A percentile compares a stretch with the other conserved stretches of the same genome.
These are phyloP conservation scores for Sporothrix inflata DNA, from an alignment of 2,329 filamentous ascomycete genomes.

Conservation along the genomic window DNA sequence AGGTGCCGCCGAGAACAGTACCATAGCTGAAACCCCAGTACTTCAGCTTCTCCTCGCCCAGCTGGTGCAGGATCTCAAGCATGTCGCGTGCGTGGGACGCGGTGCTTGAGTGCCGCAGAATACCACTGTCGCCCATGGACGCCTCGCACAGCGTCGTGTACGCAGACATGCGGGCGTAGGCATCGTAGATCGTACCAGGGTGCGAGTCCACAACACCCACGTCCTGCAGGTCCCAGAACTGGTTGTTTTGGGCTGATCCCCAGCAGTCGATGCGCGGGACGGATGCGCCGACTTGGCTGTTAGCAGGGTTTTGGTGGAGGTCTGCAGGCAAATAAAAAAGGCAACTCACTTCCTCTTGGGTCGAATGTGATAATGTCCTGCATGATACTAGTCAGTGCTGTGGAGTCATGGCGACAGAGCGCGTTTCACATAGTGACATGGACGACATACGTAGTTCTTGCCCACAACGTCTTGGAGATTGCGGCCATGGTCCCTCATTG, in stretches of 20 bases:
- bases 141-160: constrained; percentile 50
- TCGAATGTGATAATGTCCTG: constrained; percentile 57
- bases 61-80: constrained; percentile 50
- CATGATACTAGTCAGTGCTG: not conserved
- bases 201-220: constrained; percentile 52
- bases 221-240: constrained; percentile 50
- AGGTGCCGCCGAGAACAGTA: constrained; percentile 55
- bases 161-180: constrained; percentile 48
- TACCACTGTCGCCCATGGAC: constrained; percentile 42
- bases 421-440: not conserved
- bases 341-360: constrained; percentile 49
- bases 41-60: constrained; percentile 48
- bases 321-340: no score
- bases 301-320: not conserved
- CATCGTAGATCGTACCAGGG: constrained; percentile 50
- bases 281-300: constrained; percentile 49
- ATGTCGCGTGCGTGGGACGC: constrained; percentile 52
- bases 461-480: constrained; percentile 52
- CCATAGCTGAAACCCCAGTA: constrained; percentile 63
- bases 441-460: constrained; percentile 45
- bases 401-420: not conserved
- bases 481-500: constrained; percentile 42
- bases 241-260: constrained; percentile 46
- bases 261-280: constrained; percentile 57
- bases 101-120: constrained; percentile 50